phyloP scores from a whole-genome alignment of 129 eudicot species.

The Calendula officinalis region DNA sequence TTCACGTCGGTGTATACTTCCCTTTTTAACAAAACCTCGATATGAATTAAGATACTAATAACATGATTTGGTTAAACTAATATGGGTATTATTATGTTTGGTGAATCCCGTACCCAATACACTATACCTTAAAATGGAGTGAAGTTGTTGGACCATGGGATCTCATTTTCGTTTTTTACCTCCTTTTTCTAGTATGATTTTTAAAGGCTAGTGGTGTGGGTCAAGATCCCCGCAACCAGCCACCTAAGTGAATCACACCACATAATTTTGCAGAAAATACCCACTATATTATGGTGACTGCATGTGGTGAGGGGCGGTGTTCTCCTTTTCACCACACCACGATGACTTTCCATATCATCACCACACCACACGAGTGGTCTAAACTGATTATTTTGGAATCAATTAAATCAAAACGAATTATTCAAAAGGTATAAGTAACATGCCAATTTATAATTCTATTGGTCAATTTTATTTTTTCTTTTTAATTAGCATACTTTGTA shows the following conservation, averaged over 20 bases:
- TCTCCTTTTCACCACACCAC: too few species aligned
- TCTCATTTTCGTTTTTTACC: slow-evolving; percentile 3
- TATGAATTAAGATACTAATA: background rate
- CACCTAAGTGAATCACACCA: too few species aligned
- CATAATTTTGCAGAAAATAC: too few species aligned
- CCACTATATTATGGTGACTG: too few species aligned
- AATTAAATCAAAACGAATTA: background rate
- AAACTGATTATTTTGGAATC: slow-evolving; percentile 17
- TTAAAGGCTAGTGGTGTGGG: too few species aligned
- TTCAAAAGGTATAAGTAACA: background rate
- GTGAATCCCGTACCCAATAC: slow-evolving; percentile 24
- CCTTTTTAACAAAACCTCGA: too few species aligned
- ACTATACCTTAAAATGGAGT: slow-evolving; percentile 33
- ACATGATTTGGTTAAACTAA: slow-evolving; percentile 1
- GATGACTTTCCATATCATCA: too few species aligned
- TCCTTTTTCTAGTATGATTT: slow-evolving; percentile 1
- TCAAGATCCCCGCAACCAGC: too few species aligned
- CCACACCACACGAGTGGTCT: too few species aligned
- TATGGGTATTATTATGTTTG: slow-evolving; percentile 10
- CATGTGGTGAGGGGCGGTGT: too few species aligned
- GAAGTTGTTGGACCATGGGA: slow-evolving; percentile 33
- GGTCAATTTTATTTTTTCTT: background rate
- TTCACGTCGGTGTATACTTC: too few species aligned
- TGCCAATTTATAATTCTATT: background rate
- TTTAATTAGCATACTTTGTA: background rate